Evolutionary conservation across 2,329 filamentous ascomycete genomes (phyloP), one percentile per base, ranked within the genome.

Genomic region (Botrytis elliptica): DNA sequence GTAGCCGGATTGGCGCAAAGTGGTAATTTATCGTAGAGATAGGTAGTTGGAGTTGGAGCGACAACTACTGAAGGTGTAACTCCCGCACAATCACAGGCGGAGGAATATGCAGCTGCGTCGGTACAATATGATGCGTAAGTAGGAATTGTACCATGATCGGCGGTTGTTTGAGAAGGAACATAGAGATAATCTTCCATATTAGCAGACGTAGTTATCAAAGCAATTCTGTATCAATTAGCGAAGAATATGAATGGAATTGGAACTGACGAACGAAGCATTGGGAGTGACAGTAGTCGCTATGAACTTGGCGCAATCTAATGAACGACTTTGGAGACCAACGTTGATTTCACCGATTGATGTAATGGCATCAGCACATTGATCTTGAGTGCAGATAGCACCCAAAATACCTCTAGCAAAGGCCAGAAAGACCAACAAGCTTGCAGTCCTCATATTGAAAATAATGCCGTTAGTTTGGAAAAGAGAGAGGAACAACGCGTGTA

Each of bases 261-360:
- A 36, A 20, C 7, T 40, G 40, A 73, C 72, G 38, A 57, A 74
- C 72, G 60, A 57, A n/a, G 72, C 49, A 60, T 33, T 60, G 6
- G 72, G 72, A 10, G 72, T 74, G 38, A 71, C n/a, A 20, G 68
- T 71, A 29, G 42, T 38, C 18, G 46, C 46, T 10, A 74, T 22
- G 16, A 65, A 71, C 1, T 40, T 18, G 16, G 40, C 60, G 42
- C 72, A 74, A 66, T 74, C 72, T 10, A 33, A n/a, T 40, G 72
- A 71, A 44, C 72, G 67, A 52, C n/a, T 71, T 25, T 59, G 63
- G 2, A 74, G 60, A n/a, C 68, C 55, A 3, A 65, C 29, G 20
- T 70, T 33, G n/a, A 74, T 71, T 33, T 70, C 49, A 9, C 72
- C 67, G 60, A 74, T 57, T 7, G 59, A 40, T 52, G 72, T 74